phyloP scores from a whole-genome alignment of 139 green algal genomes.

The Axilococcus clingmanii region DNA sequence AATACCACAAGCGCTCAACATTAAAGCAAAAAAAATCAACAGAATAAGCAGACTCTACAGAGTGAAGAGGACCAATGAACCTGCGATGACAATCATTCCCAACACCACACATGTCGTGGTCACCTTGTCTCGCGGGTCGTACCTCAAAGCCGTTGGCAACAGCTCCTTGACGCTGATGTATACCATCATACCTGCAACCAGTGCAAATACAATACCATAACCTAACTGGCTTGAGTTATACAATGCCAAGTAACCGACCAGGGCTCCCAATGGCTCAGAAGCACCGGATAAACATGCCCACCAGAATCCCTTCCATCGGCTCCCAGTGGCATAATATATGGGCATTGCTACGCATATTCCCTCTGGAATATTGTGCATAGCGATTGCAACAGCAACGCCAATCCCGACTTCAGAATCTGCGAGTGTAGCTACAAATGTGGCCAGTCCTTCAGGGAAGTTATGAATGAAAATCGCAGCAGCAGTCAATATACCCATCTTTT shows the following conservation, averaged over 20 bases:
- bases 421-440: slow-evolving; percentile 50
- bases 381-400: slow-evolving; percentile 61
- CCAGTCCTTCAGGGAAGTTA: slow-evolving; percentile 66
- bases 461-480: slow-evolving; percentile 46
- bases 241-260: slow-evolving; percentile 36
- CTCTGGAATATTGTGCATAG: slow-evolving; percentile 71
- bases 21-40: neutral
- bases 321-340: slow-evolving; percentile 81
- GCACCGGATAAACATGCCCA: slow-evolving; percentile 57
- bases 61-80: slow-evolving; percentile 56
- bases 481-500: slow-evolving; percentile 39
- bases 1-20: too few species aligned
- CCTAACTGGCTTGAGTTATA: slow-evolving; percentile 4
- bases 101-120: slow-evolving; percentile 37
- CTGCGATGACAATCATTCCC: slow-evolving; percentile 65
- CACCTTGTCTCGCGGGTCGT: slow-evolving; percentile 51
- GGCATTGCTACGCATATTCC: slow-evolving; percentile 83
- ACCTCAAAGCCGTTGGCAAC: slow-evolving; percentile 67
- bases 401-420: slow-evolving; percentile 34
- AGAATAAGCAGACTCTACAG: neutral
- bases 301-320: slow-evolving; percentile 54
- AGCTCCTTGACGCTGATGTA: slow-evolving; percentile 70
- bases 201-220: slow-evolving; percentile 46
- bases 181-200: slow-evolving; percentile 73
- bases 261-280: slow-evolving; percentile 59